A percentile compares a stretch with the other conserved stretches of the same genome.
Conservation (phyloP, 2,329 filamentous ascomycete species). For the Botrytis cinerea region DNA sequence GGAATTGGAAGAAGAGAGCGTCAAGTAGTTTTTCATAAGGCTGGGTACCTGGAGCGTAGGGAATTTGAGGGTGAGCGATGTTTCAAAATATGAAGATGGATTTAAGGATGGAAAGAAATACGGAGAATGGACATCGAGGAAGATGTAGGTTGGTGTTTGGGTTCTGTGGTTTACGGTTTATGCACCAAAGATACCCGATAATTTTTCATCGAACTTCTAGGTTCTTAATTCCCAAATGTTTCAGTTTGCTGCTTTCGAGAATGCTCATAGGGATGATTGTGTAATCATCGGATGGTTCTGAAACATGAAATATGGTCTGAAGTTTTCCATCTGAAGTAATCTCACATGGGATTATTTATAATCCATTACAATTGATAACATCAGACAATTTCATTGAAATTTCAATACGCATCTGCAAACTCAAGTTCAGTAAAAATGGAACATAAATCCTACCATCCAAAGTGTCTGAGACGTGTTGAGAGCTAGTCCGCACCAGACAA, state of each 20-base stretch:
- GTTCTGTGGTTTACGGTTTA: conserved; percentile 14
- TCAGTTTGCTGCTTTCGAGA: background rate
- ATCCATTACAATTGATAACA: background rate
- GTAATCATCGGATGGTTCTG: background rate
- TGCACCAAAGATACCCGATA: conserved; percentile 23
- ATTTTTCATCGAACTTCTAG: conserved; percentile 16
- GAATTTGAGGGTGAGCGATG: background rate
- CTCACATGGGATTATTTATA: background rate
- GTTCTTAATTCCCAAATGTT: background rate
- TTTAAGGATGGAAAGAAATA: background rate
- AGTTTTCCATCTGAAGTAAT: background rate
- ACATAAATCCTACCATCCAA: background rate
- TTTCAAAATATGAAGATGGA: background rate
- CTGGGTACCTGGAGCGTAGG: background rate
- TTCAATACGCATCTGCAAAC: background rate
- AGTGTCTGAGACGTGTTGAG: background rate
- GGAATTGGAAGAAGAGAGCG: background rate
- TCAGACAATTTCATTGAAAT: background rate
- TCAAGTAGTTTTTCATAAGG: background rate
- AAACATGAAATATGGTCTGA: background rate
- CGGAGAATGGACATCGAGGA: background rate
- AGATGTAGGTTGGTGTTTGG: conserved; percentile 14
- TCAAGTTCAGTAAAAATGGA: background rate
- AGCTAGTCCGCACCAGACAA: background rate
- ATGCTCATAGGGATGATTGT: background rate